A percentile compares a stretch with the other conserved stretches of the same genome.
Conservation (phyloP, 768 basidiomycete species). For the Cyclocybe cylindracea region DNA sequence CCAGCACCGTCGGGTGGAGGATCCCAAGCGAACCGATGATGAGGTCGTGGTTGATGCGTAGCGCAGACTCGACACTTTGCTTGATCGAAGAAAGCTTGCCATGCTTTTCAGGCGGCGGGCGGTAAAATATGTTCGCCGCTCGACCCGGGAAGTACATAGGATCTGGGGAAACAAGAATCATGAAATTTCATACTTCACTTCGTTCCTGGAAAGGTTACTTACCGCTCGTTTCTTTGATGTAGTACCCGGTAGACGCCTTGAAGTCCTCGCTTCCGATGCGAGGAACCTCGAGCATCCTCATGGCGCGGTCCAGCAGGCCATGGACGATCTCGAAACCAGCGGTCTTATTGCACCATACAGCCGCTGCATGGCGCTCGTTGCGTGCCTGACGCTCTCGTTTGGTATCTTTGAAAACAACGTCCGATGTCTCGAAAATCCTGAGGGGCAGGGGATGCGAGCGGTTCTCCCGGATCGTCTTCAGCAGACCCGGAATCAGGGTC, state of each 20-base stretch:
- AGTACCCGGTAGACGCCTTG: conserved; percentile 77
- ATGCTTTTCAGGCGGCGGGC: conserved; percentile 46
- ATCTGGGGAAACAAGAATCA: conserved; percentile 48
- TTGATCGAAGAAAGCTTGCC: conserved; percentile 35
- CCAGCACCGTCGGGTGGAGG: conserved; percentile 87
- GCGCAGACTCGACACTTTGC: conserved; percentile 45
- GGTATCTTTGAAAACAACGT: conserved; percentile 88
- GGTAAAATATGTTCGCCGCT: conserved; percentile 89
- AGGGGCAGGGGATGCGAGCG: conserved; percentile 90
- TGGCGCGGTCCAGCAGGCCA: conserved; percentile 89
- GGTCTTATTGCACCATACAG: conserved; percentile 94
- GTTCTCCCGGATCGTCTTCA: conserved; percentile 98
- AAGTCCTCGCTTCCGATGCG: conserved; percentile 61
- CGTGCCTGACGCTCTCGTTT: conserved; percentile 78
- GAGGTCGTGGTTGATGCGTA: conserved; percentile 53
- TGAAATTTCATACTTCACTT: background rate
- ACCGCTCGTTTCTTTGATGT: conserved; percentile 88
- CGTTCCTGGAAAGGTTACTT: conserved; percentile 25
- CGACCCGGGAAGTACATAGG: conserved; percentile 94
- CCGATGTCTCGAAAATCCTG: conserved; percentile 91
- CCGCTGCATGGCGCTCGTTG: conserved; percentile 87
- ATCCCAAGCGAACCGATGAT: conserved; percentile 91
- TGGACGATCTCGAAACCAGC: conserved; percentile 98
- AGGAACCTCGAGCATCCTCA: conserved; percentile 95
- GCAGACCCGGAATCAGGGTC: conserved; percentile 90